phyloP scores from a whole-genome alignment of 441 rosid species.

The Daphne laureola region DNA sequence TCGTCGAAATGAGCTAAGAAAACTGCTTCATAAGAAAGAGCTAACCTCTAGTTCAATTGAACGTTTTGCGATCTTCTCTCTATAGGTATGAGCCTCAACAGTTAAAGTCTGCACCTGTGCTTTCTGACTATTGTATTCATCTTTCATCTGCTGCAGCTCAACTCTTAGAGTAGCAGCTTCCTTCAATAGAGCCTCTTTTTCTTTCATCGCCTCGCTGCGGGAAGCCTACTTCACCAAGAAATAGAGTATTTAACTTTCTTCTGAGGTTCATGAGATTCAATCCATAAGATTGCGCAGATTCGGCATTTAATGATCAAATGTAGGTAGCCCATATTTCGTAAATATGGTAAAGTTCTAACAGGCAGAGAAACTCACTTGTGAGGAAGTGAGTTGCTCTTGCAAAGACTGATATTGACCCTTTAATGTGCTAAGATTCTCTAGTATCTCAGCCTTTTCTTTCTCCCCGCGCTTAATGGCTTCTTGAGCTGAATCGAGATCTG shows the following conservation, averaged over 20 bases:
- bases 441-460: slow-evolving; percentile 40
- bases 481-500: slow-evolving; percentile 46
- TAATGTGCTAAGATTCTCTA: slow-evolving; percentile 43
- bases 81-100: slow-evolving; percentile 34
- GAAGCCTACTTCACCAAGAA: slow-evolving; percentile 27
- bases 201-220: slow-evolving; percentile 40
- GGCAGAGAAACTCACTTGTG: slow-evolving; percentile 31
- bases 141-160: slow-evolving; percentile 39
- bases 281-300: too few relatives aligned
- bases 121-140: slow-evolving; percentile 38
- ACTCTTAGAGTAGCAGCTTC: slow-evolving; percentile 41
- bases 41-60: slow-evolving; percentile 45
- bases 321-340: too few relatives aligned
- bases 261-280: too few relatives aligned
- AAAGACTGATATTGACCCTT: slow-evolving; percentile 43
- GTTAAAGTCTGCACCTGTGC: slow-evolving; percentile 28
- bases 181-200: slow-evolving; percentile 37
- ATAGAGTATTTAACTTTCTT: background rate
- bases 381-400: slow-evolving; percentile 42
- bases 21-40: background rate
- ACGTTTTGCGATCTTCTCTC: slow-evolving; percentile 30
- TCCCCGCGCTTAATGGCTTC: slow-evolving; percentile 49
- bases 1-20: background rate
- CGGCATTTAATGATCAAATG: too few relatives aligned
- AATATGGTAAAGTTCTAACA: too few relatives aligned